Evolutionary conservation across 371 early-diverging fungal species (phyloP).

Genomic region (Rhizopus arrhizus): DNA sequence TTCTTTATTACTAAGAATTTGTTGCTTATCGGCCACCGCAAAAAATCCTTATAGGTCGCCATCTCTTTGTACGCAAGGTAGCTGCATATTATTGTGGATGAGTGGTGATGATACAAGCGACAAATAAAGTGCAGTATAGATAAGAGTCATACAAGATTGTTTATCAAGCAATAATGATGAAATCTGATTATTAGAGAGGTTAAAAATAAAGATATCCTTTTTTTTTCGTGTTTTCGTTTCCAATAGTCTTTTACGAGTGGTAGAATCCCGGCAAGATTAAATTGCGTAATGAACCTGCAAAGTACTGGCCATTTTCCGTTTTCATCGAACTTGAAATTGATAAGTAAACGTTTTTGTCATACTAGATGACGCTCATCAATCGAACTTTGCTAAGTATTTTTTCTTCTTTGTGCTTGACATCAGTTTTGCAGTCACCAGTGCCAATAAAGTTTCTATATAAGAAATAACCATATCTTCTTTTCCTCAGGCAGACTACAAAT

Average conservation of each 20-base stretch:
- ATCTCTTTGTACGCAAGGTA: constrained; percentile 7
- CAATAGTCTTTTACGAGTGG: constrained; percentile 7
- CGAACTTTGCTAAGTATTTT: constrained; percentile 6
- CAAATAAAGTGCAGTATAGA: constrained; percentile 8
- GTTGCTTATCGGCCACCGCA: no score
- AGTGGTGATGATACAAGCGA: constrained; percentile 9
- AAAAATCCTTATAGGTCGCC: constrained; percentile 7
- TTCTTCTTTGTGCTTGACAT: constrained; percentile 7
- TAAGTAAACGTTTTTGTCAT: constrained; percentile 5
- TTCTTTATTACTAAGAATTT: constrained; percentile 10
- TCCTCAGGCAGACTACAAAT: constrained; percentile 8
- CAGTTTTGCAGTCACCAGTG: constrained; percentile 6
- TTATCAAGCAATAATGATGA: constrained; percentile 8
- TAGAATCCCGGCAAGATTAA: constrained; percentile 6
- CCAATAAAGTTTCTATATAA: constrained; percentile 7
- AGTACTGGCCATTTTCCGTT: constrained; percentile 7
- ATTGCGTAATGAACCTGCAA: constrained; percentile 4
- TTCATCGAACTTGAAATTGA: constrained; percentile 8
- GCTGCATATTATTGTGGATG: constrained; percentile 8
- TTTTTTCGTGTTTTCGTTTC: not conserved
- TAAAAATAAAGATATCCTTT: constrained; percentile 2
- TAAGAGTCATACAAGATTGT: constrained; percentile 7
- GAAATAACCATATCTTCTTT: constrained; percentile 5
- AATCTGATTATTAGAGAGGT: constrained; percentile 8
- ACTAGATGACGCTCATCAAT: constrained; percentile 8